Evolutionary conservation across 495 filamentous ascomycete species (phyloP).

Genomic region (Penicillium soppii): DNA sequence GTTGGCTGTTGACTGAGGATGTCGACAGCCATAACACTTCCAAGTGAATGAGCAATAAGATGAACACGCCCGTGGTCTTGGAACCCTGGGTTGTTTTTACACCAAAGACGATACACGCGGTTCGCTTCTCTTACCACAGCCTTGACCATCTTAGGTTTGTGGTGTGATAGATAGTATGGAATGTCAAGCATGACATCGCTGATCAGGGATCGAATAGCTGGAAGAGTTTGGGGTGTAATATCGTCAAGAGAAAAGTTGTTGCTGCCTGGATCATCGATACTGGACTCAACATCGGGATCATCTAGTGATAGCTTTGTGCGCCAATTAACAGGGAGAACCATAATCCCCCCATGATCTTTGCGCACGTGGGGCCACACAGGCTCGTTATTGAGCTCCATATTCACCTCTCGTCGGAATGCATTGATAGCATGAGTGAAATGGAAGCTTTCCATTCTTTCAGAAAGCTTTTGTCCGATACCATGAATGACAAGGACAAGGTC

Average conservation of each 20-base stretch:
- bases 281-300: constrained; percentile 58
- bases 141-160: constrained; percentile 90
- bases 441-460: constrained; percentile 91
- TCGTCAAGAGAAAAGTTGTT: constrained; percentile 79
- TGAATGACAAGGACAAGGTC: constrained; percentile 90
- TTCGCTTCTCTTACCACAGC: constrained; percentile 92
- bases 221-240: constrained; percentile 88
- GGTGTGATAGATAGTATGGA: constrained; percentile 93
- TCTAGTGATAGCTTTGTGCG: constrained; percentile 81
- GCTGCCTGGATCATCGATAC: constrained; percentile 45
- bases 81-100: constrained; percentile 85
- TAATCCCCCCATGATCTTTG: constrained; percentile 66
- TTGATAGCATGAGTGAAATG: constrained; percentile 97
- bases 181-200: constrained; percentile 98
- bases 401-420: constrained; percentile 79
- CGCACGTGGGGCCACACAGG: constrained; percentile 72
- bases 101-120: constrained; percentile 90
- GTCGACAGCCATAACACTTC: constrained; percentile 90
- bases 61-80: constrained; percentile 80
- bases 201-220: constrained; percentile 84
- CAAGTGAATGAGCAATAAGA: constrained; percentile 88
- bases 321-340: constrained; percentile 87
- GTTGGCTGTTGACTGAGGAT: constrained; percentile 88
- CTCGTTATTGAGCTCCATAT: constrained; percentile 75
- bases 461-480: constrained; percentile 96